These are phyloP conservation scores for Lentinula edodes DNA, from an alignment of 768 basidiomycete species.

Conservation along the genomic window DNA sequence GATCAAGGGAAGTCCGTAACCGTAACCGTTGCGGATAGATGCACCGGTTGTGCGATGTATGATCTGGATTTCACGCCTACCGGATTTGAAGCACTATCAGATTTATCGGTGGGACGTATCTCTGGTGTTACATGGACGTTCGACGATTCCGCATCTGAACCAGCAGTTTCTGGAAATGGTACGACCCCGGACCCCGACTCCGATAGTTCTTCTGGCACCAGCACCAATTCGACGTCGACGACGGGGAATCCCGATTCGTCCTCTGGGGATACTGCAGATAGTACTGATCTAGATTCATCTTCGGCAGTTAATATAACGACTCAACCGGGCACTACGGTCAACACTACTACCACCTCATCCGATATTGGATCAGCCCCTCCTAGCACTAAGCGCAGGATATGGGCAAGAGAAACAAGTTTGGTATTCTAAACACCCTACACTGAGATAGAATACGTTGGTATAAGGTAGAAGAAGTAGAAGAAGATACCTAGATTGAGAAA, in stretches of 20 bases:
- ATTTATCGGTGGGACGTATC: slow-evolving; percentile 29
- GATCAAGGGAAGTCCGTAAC: slow-evolving; percentile 28
- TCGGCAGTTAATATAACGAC: too few relatives aligned
- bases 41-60: slow-evolving; percentile 29
- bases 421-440: background rate
- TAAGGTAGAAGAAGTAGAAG: too few relatives aligned
- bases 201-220: background rate
- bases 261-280: background rate
- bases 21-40: slow-evolving; percentile 38
- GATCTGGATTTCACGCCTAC: slow-evolving; percentile 36
- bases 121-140: slow-evolving; percentile 27
- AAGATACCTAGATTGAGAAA: background rate
- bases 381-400: background rate
- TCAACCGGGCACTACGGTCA: background rate
- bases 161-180: background rate
- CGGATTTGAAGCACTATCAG: slow-evolving; percentile 31
- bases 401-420: background rate
- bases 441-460: too few relatives aligned
- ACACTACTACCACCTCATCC: background rate
- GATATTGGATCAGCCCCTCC: background rate
- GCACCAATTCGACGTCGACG: background rate
- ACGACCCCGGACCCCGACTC: background rate
- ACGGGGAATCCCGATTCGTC: background rate
- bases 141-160: background rate
- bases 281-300: background rate